Base-by-base conservation (phyloP, 208 protist genomes). In the Leishmania amazonensis region DNA sequence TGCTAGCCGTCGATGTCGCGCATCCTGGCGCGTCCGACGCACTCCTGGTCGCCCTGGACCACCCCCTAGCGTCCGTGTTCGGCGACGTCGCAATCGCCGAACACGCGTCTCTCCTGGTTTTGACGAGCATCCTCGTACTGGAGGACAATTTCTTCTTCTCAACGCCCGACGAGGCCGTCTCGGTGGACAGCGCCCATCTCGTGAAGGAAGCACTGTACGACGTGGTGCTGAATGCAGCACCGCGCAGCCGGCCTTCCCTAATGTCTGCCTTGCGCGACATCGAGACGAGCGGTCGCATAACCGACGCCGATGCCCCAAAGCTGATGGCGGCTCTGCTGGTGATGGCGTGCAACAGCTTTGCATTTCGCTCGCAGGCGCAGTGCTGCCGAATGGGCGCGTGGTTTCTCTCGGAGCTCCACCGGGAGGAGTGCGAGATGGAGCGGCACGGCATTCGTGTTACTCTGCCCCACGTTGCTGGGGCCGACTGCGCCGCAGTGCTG, bases 1-100 rank as follows among this genome's bases (percentile, higher is more conserved):
- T 91, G 19, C 85, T 98, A 28, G 82, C 83, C 35, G 49, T 97
- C 42, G 93, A 97, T 76, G 86, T 98, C 21, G 88, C 90, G 9
- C 95, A 99, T 73, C 91, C 93, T 6, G 97, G 94, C 45, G 83
- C 96, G 58, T 92, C 88, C 31, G 96, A 97, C 64, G 81, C 75
- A 31, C 95, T 95, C 54, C 84, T 97, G 21, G 84, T 90, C 1
- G 86, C 83, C 19, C 76, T 96, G 58, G 88, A 94, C 78, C 94
- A 97, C 76, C 90, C 92, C 5, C 84, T 96, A 38, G 83, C 87
- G 76, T 85, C 89, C n/a, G 89, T 96, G 35, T 97, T 93, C 53
- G 92, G 92, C 57, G 90, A 94, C 68, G 87, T 91, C 28, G 86
- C 82, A 0, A 89, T 91, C 4, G 83, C 79, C 47, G 85, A 92